phyloP scores from a whole-genome alignment of 2,329 filamentous ascomycete genomes.

The Trichoderma pleuroti region DNA sequence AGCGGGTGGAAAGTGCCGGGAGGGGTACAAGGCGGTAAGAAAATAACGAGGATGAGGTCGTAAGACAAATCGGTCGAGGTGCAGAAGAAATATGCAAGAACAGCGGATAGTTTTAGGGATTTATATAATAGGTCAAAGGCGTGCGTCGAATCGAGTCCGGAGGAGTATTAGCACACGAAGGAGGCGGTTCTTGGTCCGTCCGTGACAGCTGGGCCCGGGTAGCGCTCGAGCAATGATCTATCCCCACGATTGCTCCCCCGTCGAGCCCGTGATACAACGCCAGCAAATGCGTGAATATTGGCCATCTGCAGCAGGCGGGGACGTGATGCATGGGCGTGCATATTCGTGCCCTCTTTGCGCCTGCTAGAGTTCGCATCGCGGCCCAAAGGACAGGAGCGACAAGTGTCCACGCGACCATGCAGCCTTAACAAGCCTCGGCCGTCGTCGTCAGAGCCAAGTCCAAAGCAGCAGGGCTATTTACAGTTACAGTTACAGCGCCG shows the following conservation, averaged over 20 bases:
- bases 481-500: not conserved
- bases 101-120: not conserved
- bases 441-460: not conserved
- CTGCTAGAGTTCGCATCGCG: slow-evolving; percentile 15
- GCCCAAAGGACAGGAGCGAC: slow-evolving; percentile 16
- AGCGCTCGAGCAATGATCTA: not conserved
- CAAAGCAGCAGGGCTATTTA: not conserved
- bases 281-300: slow-evolving; percentile 15
- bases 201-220: not conserved
- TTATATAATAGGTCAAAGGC: not conserved
- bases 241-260: not conserved
- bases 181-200: not conserved
- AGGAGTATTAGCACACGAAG: not conserved
- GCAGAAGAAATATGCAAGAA: not conserved
- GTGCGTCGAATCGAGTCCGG: not conserved
- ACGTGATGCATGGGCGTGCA: slow-evolving; percentile 5
- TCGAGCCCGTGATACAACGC: slow-evolving; percentile 2
- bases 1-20: slow-evolving; percentile 3
- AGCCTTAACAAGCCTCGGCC: slow-evolving; percentile 8
- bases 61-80: slow-evolving; percentile 11
- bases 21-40: slow-evolving; percentile 17
- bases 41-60: slow-evolving; percentile 9
- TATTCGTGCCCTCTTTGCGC: slow-evolving; percentile 5
- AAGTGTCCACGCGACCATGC: slow-evolving; percentile 18
- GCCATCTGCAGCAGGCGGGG: slow-evolving; percentile 2